Base-by-base conservation (phyloP, 2,329 filamentous ascomycete genomes). In the Trichophyton simii region DNA sequence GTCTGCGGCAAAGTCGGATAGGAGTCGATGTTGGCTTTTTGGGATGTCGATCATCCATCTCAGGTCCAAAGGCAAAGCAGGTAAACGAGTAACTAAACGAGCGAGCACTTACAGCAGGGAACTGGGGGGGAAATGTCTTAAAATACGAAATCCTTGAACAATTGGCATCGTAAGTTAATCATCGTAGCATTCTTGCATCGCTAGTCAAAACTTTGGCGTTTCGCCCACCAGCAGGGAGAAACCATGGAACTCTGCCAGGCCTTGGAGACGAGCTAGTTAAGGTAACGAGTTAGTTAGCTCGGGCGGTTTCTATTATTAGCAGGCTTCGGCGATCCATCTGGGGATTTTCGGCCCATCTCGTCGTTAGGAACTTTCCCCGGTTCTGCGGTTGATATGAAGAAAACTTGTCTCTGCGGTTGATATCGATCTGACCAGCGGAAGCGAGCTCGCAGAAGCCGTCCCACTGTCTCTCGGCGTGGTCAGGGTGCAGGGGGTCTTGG, bases 291-390 rank as follows among this genome's bases (percentile, higher is more conserved):
- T 22, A 2, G 22, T 22, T 2, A 22, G 22, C 46, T 50, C 20
- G 28, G 15, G n/a, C 50, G 8, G 50, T 55, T 55, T 11, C 52
- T 55, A 55, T 38, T 55, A 55, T 55, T 55, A 55, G 52, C n/a
- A 13, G 15, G n/a, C 28, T 11, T 20, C 28, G 20, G 28, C n/a
- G 52, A 31, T 54, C n/a, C 50, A 34, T 25, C 25, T 34, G 7
- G n/a, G 11, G 25, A 11, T 28, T 54, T 28, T 54, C 25, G 18
- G n/a, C 25, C 44, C 18, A 4, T 48, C n/a, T 2, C 18, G 7
- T 7, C 8, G 20, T 15, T 6, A 11, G 18, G 20, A 22, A 1
- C 13, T 22, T 20, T 3, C 18, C 20, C 46, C n/a, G 22, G 20
- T 28, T 28, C 8, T 15, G 46, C 11, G 25, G 34, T 11, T 31